Evolutionary conservation across 2,329 filamentous ascomycete species (phyloP).

Genomic region (Metarhizium rileyi): DNA sequence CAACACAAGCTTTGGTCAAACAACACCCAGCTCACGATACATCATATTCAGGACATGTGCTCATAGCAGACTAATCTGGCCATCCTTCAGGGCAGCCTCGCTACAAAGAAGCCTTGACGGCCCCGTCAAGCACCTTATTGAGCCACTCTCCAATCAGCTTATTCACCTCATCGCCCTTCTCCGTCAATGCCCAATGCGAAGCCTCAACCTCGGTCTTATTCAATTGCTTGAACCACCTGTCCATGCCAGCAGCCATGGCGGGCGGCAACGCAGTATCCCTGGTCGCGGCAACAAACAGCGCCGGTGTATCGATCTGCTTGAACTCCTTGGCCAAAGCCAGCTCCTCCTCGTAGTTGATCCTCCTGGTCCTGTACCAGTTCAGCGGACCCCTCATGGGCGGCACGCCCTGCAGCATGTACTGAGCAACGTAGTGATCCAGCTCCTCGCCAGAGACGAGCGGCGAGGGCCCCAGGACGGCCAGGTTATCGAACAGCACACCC

Average conservation of each 20-base stretch:
- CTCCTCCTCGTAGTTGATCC: constrained; percentile 72
- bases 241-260: constrained; percentile 63
- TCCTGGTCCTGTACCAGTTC: constrained; percentile 77
- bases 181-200: constrained; percentile 74
- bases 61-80: not conserved
- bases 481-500: constrained; percentile 55
- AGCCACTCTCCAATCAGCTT: constrained; percentile 58
- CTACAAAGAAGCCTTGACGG: constrained; percentile 19
- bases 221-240: constrained; percentile 52
- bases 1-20: not conserved
- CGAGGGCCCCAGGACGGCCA: constrained; percentile 47
- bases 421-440: constrained; percentile 64
- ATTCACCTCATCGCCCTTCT: constrained; percentile 65
- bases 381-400: constrained; percentile 65
- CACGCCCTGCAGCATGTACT: constrained; percentile 50
- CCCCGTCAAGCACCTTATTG: constrained; percentile 22
- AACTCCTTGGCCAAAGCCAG: constrained; percentile 46
- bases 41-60: not conserved
- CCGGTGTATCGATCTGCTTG: constrained; percentile 47
- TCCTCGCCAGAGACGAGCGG: constrained; percentile 57
- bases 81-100: not conserved
- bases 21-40: no score
- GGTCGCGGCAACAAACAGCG: constrained; percentile 65
- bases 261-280: constrained; percentile 65
- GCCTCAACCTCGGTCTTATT: constrained; percentile 56